phyloP scores from a whole-genome alignment of 2,329 filamentous ascomycete species.

The Cladorrhinum sp. region DNA sequence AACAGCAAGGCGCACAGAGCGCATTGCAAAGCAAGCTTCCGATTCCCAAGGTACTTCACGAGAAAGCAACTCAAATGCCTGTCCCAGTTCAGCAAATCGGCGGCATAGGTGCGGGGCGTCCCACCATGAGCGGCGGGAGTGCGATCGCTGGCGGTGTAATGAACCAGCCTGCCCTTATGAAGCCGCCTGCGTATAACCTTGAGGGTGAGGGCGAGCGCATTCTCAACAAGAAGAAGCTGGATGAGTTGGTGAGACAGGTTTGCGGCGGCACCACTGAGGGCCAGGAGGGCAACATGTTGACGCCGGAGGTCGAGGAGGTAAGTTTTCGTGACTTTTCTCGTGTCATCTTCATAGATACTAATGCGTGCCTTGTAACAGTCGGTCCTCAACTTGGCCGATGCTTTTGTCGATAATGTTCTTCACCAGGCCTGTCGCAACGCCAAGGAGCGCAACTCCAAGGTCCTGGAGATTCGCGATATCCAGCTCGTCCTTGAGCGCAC shows the following conservation, averaged over 20 bases:
- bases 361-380: constrained; percentile 51
- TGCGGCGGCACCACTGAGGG: constrained; percentile 73
- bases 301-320: constrained; percentile 95
- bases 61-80: constrained; percentile 65
- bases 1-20: constrained; percentile 29
- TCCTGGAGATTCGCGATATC: constrained; percentile 83
- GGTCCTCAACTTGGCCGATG: constrained; percentile 83
- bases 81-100: constrained; percentile 68
- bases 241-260: constrained; percentile 91
- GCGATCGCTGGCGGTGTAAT: constrained; percentile 78
- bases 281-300: constrained; percentile 73
- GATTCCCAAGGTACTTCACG: constrained; percentile 75
- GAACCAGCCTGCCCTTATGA: constrained; percentile 79
- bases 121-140: constrained; percentile 78
- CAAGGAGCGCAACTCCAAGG: constrained; percentile 86
- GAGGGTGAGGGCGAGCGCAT: constrained; percentile 91
- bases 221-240: constrained; percentile 95
- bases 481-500: constrained; percentile 80
- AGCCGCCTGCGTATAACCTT: constrained; percentile 78
- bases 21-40: constrained; percentile 64
- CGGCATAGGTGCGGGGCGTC: constrained; percentile 64
- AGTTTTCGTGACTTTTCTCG: constrained; percentile 29
- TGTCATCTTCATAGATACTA: constrained; percentile 1
- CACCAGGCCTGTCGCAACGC: constrained; percentile 84
- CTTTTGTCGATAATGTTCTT: constrained; percentile 90